These are phyloP conservation scores for Raffaelea arxii DNA, from an alignment of 2,329 filamentous ascomycete genomes.

Conservation along the genomic window DNA sequence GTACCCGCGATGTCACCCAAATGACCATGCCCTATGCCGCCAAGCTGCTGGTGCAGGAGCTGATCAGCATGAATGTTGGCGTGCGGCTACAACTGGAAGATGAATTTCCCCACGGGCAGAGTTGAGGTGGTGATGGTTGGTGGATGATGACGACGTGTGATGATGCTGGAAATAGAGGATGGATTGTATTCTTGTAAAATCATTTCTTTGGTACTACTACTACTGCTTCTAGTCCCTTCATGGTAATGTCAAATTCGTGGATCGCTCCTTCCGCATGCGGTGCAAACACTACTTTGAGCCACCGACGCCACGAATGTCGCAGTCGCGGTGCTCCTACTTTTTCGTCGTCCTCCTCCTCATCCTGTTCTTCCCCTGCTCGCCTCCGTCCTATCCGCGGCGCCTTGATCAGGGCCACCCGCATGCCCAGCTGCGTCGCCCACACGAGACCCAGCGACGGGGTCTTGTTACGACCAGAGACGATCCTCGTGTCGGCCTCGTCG, in stretches of 20 bases:
- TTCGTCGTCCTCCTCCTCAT: conserved; percentile 13
- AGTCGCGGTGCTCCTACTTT: conserved; percentile 10
- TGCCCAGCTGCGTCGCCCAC: conserved; percentile 83
- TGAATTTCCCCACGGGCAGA: conserved; percentile 80
- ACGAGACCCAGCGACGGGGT: conserved; percentile 80
- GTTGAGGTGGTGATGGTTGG: too few relatives aligned
- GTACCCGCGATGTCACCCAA: conserved; percentile 70
- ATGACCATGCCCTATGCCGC: conserved; percentile 98
- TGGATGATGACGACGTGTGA: too few relatives aligned
- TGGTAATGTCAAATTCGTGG: conserved; percentile 69
- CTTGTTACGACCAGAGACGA: conserved; percentile 47
- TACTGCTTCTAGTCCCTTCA: conserved; percentile 43
- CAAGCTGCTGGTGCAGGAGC: conserved; percentile 89
- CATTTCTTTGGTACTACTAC: too few relatives aligned
- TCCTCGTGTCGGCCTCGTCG: conserved; percentile 46
- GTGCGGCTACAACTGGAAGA: conserved; percentile 85
- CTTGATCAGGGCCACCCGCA: conserved; percentile 73
- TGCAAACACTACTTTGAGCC: conserved; percentile 85
- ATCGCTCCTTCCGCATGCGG: conserved; percentile 57
- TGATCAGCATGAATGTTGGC: conserved; percentile 98
- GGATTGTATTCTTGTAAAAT: too few relatives aligned
- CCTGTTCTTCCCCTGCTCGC: conserved; percentile 26
- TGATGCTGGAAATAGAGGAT: too few relatives aligned
- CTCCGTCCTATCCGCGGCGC: conserved; percentile 34
- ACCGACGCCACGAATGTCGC: conserved; percentile 49